phyloP scores from a whole-genome alignment of 345 rosid species.

The Gossypium longicalyx region DNA sequence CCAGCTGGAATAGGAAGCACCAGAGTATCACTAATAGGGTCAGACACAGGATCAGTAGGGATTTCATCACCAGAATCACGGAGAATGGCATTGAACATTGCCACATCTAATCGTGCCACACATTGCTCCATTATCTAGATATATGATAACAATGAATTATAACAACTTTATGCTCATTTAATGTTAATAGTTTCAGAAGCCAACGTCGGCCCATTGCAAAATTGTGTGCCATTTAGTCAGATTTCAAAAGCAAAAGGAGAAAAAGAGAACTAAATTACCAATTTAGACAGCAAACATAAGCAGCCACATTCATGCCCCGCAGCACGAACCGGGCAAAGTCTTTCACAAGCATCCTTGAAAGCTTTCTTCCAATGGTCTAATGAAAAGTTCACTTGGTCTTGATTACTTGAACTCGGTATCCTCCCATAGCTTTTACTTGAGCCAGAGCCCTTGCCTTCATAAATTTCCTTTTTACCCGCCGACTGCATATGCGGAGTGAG shows the following conservation, averaged over 20 bases:
- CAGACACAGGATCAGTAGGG: slow-evolving; percentile 91
- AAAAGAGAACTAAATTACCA: slow-evolving; percentile 37
- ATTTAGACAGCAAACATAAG: slow-evolving; percentile 58
- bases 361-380: slow-evolving; percentile 86
- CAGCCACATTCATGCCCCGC: slow-evolving; percentile 93
- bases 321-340: slow-evolving; percentile 93
- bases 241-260: background rate
- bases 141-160: slow-evolving; percentile 8
- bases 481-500: slow-evolving; percentile 93
- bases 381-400: slow-evolving; percentile 63
- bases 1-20: slow-evolving; percentile 87
- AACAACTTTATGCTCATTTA: background rate
- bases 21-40: slow-evolving; percentile 68
- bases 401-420: slow-evolving; percentile 37
- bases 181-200: background rate
- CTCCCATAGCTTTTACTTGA: slow-evolving; percentile 44
- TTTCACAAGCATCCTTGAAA: slow-evolving; percentile 82
- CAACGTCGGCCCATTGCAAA: background rate
- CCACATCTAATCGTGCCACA: slow-evolving; percentile 87
- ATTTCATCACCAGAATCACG: slow-evolving; percentile 80
- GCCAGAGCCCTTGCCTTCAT: slow-evolving; percentile 32
- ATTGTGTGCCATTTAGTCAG: background rate
- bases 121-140: slow-evolving; percentile 92
- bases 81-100: slow-evolving; percentile 96
- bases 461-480: slow-evolving; percentile 37